Percentiles rank a stretch among this genome's conserved stretches.
Conservation (phyloP, 1,284 basidiomycete genomes). For the Phenoliferia sp. region DNA sequence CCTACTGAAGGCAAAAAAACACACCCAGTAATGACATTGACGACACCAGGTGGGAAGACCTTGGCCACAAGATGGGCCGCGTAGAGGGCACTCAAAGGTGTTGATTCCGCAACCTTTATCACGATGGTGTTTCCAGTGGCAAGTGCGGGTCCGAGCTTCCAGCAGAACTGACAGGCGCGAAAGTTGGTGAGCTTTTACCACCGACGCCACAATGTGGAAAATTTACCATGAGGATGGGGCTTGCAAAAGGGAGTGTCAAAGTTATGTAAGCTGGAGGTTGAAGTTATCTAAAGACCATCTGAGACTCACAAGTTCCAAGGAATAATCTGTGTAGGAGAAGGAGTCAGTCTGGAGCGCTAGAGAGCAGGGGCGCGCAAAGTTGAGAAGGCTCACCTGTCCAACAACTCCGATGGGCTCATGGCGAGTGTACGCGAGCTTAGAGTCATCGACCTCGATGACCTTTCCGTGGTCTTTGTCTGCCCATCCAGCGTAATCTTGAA, state of each 20-base stretch:
- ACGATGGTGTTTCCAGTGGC: conserved; percentile 78
- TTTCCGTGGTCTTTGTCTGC: conserved; percentile 68
- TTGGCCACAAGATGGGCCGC: conserved; percentile 49
- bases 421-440: conserved; percentile 70
- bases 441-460: conserved; percentile 63
- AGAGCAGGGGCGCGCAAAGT: neutral
- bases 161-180: conserved; percentile 49
- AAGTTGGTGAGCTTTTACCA: neutral
- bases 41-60: conserved; percentile 86
- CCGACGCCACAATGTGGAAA: neutral
- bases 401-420: conserved; percentile 95
- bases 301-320: conserved; percentile 56
- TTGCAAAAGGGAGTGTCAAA: too few species aligned
- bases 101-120: conserved; percentile 68
- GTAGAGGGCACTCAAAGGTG: conserved; percentile 66
- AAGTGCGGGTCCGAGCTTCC: conserved; percentile 80
- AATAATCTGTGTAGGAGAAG: conserved; percentile 60
- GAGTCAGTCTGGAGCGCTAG: conserved; percentile 56
- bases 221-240: conserved; percentile 67
- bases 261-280: too few species aligned
- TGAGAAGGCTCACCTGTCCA: conserved; percentile 48
- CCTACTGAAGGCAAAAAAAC: neutral
- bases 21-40: conserved; percentile 58
- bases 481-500: conserved; percentile 54
- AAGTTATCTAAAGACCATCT: neutral